Evolutionary conservation across 441 rosid species (phyloP).

Genomic region (Capsella rubella): DNA sequence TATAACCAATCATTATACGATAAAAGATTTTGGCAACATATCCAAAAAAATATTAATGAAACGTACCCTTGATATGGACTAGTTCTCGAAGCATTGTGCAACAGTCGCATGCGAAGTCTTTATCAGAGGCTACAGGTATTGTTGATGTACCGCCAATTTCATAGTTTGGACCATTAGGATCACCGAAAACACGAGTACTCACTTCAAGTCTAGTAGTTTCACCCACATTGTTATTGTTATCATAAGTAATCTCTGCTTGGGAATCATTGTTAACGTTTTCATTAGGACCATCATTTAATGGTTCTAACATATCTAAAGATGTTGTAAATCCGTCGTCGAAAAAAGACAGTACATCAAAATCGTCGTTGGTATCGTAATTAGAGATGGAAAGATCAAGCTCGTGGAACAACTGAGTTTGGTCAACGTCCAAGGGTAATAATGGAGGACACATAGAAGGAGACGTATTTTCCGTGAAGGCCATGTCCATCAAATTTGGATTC

Average conservation of each 20-base stretch:
- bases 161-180: background rate
- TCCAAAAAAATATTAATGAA: background rate
- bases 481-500: slow-evolving; percentile 39
- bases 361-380: background rate
- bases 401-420: slow-evolving; percentile 1
- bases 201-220: slow-evolving; percentile 14
- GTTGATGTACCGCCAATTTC: slow-evolving; percentile 34
- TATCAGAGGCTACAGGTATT: slow-evolving; percentile 1
- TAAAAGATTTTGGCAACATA: background rate
- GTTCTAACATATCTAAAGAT: slow-evolving; percentile 30
- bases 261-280: background rate
- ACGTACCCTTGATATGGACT: slow-evolving; percentile 59
- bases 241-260: slow-evolving; percentile 22
- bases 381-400: slow-evolving; percentile 2
- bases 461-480: slow-evolving; percentile 14
- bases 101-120: slow-evolving; percentile 48
- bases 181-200: slow-evolving; percentile 16
- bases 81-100: slow-evolving; percentile 69
- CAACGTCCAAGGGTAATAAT: background rate
- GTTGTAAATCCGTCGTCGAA: slow-evolving; percentile 6
- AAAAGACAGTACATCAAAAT: slow-evolving; percentile 8
- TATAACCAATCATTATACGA: background rate
- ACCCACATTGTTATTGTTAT: background rate
- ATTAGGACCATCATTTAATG: background rate
- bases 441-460: background rate